phyloP scores from a whole-genome alignment of 2,329 filamentous ascomycete species.

The Hypocreales sp. region DNA sequence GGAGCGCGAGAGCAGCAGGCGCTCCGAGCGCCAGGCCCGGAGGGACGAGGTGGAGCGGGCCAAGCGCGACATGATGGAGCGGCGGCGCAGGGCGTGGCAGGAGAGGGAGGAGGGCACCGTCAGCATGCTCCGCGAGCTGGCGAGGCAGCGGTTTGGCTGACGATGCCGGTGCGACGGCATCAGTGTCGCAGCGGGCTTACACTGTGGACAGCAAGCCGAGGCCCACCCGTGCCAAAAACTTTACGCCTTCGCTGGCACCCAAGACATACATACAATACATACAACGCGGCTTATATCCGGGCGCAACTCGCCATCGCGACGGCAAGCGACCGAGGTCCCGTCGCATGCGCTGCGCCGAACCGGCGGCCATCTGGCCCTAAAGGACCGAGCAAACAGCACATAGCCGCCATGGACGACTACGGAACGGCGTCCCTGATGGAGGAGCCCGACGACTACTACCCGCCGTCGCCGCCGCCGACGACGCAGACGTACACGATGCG shows the following conservation, averaged over 20 bases:
- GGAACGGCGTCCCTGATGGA: conserved; percentile 47
- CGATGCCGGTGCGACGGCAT: no score
- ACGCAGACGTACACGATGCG: conserved; percentile 55
- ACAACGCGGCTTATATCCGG: no score
- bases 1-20: conserved; percentile 51
- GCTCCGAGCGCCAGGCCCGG: conserved; percentile 70
- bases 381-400: no score
- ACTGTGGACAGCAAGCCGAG: no score
- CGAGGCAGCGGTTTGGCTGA: conserved; percentile 61
- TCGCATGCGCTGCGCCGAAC: no score
- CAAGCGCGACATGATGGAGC: conserved; percentile 64
- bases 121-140: conserved; percentile 63
- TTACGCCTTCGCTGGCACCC: no score
- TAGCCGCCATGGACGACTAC: conserved; percentile 20
- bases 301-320: no score
- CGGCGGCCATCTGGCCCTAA: no score
- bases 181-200: no score
- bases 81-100: conserved; percentile 51
- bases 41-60: conserved; percentile 69
- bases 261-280: no score
- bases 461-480: conserved; percentile 61
- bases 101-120: conserved; percentile 76
- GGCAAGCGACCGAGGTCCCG: no score
- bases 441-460: conserved; percentile 69
- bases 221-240: no score